Base-by-base conservation (phyloP, 768 basidiomycete species). In the Leucogyrophana mollusca region DNA sequence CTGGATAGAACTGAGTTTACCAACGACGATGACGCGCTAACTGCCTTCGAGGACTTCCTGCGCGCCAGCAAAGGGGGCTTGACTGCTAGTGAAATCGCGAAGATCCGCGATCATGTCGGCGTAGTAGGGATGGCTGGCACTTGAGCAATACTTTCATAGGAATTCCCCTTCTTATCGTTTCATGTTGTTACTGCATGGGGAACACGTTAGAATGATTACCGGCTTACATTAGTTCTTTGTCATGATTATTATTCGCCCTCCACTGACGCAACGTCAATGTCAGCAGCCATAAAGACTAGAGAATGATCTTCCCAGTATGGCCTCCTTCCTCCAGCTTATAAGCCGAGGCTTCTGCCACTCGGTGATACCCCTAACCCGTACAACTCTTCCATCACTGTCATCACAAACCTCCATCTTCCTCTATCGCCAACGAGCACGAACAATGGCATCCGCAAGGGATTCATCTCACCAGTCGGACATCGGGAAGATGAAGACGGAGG, bases 51-150 rank as follows among this genome's bases (percentile, higher is more conserved):
- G 67, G 82, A 85, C 45, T 95, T 92, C 69, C 77, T 98, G 54
- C 72, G 81, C 16, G 87, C 85, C 0, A 84, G 82, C 63, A 94
- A 94, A 61, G 85, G 82, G 6, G 77, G 77, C 21, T 74, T 99
- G 57, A 88, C 82, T 14, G 83, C 91, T 0, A 83, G 75, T 50
- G 90, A 97, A 61, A 90, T 96, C 46, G 95, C 95, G 11, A 89
- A 80, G 73, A 93, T 97, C 56, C 78, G 95, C 39, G 95, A 97
- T 62, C 73, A 76, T 17, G 87, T 93, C 14, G 93, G 93, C 4
- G 78, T 95, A 20, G 75, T 82, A 34, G 94, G 93, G 22, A 94
- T 94, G 92, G 88, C 83, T 17, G 92, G 92, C 10, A 83, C 78
- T 43, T 90, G 61, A 69, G 21, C 18, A 17, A 21, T 11, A 43